Conservation (phyloP, 345 rosid species). For the Geranium rotundifolium region DNA sequence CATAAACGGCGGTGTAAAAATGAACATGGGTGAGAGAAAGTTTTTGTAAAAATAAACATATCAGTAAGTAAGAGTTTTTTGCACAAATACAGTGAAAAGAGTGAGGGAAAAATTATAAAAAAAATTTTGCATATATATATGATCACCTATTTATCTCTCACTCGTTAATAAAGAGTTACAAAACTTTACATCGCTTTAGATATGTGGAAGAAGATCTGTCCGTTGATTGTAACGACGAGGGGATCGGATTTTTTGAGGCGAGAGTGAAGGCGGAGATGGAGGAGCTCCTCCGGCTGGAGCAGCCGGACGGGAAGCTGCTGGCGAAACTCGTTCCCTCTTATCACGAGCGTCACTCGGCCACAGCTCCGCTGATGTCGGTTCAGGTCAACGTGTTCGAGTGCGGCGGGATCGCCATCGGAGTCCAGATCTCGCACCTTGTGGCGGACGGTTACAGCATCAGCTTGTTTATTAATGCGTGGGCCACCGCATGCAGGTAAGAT, state of each 20-base stretch:
- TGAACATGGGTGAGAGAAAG: no score
- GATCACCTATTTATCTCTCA: no score
- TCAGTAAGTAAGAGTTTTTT: no score
- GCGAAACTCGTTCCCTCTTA: not conserved
- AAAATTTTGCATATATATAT: no score
- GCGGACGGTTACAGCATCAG: not conserved
- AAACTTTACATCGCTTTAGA: no score
- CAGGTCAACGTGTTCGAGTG: constrained; percentile 8
- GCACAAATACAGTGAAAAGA: no score
- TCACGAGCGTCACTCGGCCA: not conserved
- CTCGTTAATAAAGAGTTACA: no score
- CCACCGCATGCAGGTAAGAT: not conserved
- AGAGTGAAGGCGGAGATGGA: no score
- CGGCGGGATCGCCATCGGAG: constrained; percentile 1
- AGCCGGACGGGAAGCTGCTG: not conserved
- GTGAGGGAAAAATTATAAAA: no score
- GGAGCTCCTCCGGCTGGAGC: not conserved
- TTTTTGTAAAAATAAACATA: no score
- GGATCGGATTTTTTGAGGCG: not conserved
- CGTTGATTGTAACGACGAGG: constrained; percentile 6
- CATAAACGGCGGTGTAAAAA: no score
- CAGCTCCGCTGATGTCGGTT: not conserved
- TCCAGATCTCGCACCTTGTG: not conserved
- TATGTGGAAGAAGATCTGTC: no score
- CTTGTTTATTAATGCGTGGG: constrained; percentile 10